Evolutionary conservation across 768 basidiomycete species (phyloP).

Genomic region (Kwoniella shandongensis): DNA sequence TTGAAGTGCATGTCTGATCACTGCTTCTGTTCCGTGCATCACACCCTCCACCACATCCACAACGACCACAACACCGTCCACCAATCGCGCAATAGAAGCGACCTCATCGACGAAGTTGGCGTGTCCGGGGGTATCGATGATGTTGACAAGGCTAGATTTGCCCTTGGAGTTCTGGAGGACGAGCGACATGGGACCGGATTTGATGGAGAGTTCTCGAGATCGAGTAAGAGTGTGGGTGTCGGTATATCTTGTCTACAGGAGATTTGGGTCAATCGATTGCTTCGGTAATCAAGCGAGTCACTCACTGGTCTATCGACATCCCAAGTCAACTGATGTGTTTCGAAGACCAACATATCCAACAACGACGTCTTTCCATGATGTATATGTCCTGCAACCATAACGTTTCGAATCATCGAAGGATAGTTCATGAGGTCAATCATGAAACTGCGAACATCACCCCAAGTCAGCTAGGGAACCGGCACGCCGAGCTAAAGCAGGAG

Average conservation of each 20-base stretch:
- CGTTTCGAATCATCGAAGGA: slow-evolving; percentile 93
- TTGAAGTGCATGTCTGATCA: slow-evolving; percentile 84
- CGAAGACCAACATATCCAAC: slow-evolving; percentile 94
- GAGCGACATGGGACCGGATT: slow-evolving; percentile 95
- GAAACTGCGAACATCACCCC: slow-evolving; percentile 62
- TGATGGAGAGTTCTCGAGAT: slow-evolving; percentile 87
- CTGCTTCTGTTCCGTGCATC: slow-evolving; percentile 87
- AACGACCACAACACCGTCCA: slow-evolving; percentile 87
- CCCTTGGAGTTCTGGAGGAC: slow-evolving; percentile 78
- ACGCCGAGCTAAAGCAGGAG: background rate
- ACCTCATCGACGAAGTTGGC: slow-evolving; percentile 99
- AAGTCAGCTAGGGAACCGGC: slow-evolving; percentile 3
- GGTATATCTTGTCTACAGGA: slow-evolving; percentile 79
- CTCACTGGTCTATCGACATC: slow-evolving; percentile 84
- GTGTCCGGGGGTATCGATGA: slow-evolving; percentile 97
- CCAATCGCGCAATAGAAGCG: slow-evolving; percentile 77
- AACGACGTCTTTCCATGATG: slow-evolving; percentile 98
- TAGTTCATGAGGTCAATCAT: slow-evolving; percentile 85
- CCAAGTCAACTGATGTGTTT: slow-evolving; percentile 94
- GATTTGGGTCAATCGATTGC: background rate
- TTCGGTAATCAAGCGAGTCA: background rate
- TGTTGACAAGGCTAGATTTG: slow-evolving; percentile 88
- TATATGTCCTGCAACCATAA: slow-evolving; percentile 91
- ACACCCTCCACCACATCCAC: slow-evolving; percentile 99
- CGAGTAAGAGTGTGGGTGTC: slow-evolving; percentile 90